These are phyloP conservation scores for Aspergillus carlsbadensis DNA, from an alignment of 495 filamentous ascomycete genomes.

Conservation along the genomic window DNA sequence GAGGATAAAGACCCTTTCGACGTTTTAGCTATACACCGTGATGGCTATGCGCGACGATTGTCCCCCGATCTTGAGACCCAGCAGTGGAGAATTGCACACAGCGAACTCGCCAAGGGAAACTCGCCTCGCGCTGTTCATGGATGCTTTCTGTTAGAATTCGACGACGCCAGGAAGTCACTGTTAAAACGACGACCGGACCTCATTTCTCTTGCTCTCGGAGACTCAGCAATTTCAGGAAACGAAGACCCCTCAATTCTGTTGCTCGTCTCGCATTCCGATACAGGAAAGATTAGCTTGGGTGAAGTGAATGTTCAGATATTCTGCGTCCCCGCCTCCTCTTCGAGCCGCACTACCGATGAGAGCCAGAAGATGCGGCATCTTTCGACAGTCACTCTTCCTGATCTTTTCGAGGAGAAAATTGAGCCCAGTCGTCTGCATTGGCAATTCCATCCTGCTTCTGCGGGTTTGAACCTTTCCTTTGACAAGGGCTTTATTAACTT, in stretches of 20 bases:
- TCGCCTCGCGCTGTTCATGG: slow-evolving; percentile 33
- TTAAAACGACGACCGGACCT: slow-evolving; percentile 47
- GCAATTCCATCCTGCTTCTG: slow-evolving; percentile 46
- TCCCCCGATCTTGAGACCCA: slow-evolving; percentile 41
- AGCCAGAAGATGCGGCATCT: slow-evolving; percentile 41
- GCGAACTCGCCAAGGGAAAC: slow-evolving; percentile 34
- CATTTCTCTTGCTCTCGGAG: slow-evolving; percentile 36
- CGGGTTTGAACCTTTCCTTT: slow-evolving; percentile 44
- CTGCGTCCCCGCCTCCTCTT: slow-evolving; percentile 31
- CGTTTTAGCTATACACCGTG: slow-evolving; percentile 47
- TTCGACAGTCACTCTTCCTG: slow-evolving; percentile 37
- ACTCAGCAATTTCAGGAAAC: slow-evolving; percentile 24
- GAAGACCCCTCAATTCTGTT: slow-evolving; percentile 42
- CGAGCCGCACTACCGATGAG: slow-evolving; percentile 25
- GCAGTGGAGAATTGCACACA: slow-evolving; percentile 43
- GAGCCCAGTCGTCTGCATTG: slow-evolving; percentile 34
- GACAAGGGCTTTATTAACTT: slow-evolving; percentile 43
- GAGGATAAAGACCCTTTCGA: slow-evolving; percentile 34
- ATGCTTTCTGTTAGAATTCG: slow-evolving; percentile 46
- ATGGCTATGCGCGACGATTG: slow-evolving; percentile 42
- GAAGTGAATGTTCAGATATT: slow-evolving; percentile 46
- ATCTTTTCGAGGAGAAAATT: slow-evolving; percentile 26
- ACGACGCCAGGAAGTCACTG: slow-evolving; percentile 43
- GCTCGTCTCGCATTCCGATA: slow-evolving; percentile 39
- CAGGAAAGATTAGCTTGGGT: slow-evolving; percentile 28